Evolutionary conservation across 345 rosid species (phyloP), one percentile per base, ranked within the genome.

Genomic region (Melaleuca quinquenervia): DNA sequence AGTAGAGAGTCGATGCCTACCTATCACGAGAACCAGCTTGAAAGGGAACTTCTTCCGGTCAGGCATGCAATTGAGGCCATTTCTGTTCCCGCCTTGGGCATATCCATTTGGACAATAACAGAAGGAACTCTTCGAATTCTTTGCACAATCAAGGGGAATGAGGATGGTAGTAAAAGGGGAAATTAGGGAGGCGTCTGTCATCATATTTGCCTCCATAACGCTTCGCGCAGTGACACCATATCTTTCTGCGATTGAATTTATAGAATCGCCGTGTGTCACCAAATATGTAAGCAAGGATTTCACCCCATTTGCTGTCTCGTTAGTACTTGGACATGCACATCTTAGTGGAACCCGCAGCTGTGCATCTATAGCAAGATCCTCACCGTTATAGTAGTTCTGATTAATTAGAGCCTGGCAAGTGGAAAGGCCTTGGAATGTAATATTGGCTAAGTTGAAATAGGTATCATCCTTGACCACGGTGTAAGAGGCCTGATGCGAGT

Each of bases 91-190:
- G 32, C 44, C 76, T 64, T 76, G 12, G 36, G 83, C 44, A 53
- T 55, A 82, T 50, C 87, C 87, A 21, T 48, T 50, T 0, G 84
- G 76, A 56, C 87, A 86, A 49, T 45, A 16, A 53, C 88, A 86
- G 52, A 60, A 86, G 60, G 55, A 22, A 45, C 82, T 52, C 36
- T 54, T 58, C 10, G 82, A 82, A n/a, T 21, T 75, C 6, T 20
- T 85, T 6, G 36, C 75, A 82, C 88, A 86, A 29, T 29, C 27
- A 50, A 96, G 88, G 16, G 99, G 98, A 89, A 96, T 92, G 36
- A 96, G 85, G 86, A 96, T 41, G 16, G 95, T 90, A 1, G 93
- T 93, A 87, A 92, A 94, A 55, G 88, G 92, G 44, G 5, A 91
- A 84, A 96, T 92, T 11, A 50, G 3, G 18, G 11, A 21, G 9